Evolutionary conservation across 1,139 yeast genomes (phyloP), one percentile per base, ranked within the genome.

Genomic region (Geotrichum restrictum): DNA sequence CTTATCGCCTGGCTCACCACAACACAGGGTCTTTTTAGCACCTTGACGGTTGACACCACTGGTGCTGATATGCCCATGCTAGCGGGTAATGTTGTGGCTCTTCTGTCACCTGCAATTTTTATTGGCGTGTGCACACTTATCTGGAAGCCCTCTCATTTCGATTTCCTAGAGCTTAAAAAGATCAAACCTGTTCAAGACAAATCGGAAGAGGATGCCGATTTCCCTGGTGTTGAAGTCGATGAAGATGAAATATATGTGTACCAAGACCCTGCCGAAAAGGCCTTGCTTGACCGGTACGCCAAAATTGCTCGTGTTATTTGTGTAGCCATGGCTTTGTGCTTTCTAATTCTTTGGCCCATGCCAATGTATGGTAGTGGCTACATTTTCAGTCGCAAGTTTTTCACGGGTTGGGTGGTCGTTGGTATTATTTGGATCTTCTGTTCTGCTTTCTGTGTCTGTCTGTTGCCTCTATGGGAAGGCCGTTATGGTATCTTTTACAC

Each of bases 1-100:
- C 58, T 79, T 41, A 71, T 67, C 7, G 69, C 78, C 40, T 79
- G 83, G 83, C 65, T 78, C 31, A 78, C 74, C 3, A 64, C 73
- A 13, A 70, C 77, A 22, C 65, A 70, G 51, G 67, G 68, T 13
- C 65, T 67, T 43, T 69, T 63, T 29, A 72, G 71, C 24, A 69
- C 69, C 48, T 66, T 79, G 51, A 80, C 78, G 32, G 82, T 86
- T 48, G 79, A 71, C 40, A 83, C 82, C 46, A 80, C 95, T 21
- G 88, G 88, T 57, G 78, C 77, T 59, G 93, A 87, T 66, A 78
- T 85, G 65, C 84, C 95, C 31, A 87, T 87, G 95, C 75, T 88
- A 58, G 82, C 86, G 2, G 96, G 96, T 55, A 88, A 88, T 64
- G 81, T 87, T 45, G 88, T 87, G 51, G 93, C 96, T 0, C 72